Base-by-base conservation (phyloP, 768 basidiomycete species). In the Chlorophyllum brunneum region DNA sequence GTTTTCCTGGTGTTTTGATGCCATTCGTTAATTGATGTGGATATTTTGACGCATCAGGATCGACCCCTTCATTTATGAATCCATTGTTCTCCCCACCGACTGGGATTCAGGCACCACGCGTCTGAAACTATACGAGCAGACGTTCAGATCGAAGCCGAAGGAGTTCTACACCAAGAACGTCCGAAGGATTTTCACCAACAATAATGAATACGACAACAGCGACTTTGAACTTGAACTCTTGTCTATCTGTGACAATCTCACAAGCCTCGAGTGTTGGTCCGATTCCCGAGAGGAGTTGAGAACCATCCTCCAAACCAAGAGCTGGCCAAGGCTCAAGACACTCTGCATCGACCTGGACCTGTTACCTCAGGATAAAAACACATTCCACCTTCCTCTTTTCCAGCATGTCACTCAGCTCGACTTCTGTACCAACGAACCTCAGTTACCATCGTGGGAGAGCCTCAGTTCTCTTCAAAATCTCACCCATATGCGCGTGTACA, bases 351-450 rank as follows among this genome's bases (percentile, higher is more conserved):
- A 41, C n/a, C 40, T 51, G 18, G 20, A 51, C 20, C 9, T 51
- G 11, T 22, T 51, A 18, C 49, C 49, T 5, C 40, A 34, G 13
- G 49, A 51, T 26, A 38, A 43, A 43, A 51, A 42, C 39, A 51
- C 30, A 16, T 51, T 51, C n/a, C n/a, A 34, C 16, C 49, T 51
- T 33, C 49, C 49, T 18, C 18, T 51, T 4, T 51, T 51, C 29
- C n/a, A 42, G 11, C 30, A 36, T 39, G 40, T 51, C 31, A 51
- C 49, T 24, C 40, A 42, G 15, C 49, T 51, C 31, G 39, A 51
- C 27, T 23, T 51, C 23, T 30, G n/a, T 20, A 41, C 49, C 7
- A 16, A 51, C 2, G 40, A 51, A 9, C 33, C 49, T 16, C 49
- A 51, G 24, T n/a, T 51, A 11, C 39, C 49, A 2, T 42, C 39